A percentile compares a stretch with the other conserved stretches of the same genome.
These are phyloP conservation scores for Imleria badia DNA, from an alignment of 768 basidiomycete species.

Conservation along the genomic window DNA sequence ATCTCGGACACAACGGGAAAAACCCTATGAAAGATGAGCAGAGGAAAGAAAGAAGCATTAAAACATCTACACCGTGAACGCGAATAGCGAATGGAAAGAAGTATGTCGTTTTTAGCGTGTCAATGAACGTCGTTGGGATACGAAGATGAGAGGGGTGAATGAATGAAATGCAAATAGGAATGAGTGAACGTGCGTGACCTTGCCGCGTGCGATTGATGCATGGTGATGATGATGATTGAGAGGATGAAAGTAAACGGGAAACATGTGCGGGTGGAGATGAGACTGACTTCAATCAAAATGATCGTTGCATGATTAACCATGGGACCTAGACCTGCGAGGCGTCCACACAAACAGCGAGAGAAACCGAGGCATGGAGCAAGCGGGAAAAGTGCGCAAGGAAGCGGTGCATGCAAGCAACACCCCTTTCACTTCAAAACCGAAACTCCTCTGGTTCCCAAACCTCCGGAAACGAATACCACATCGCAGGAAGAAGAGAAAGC, in stretches of 20 bases:
- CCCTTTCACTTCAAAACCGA: constrained; percentile 19
- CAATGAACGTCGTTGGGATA: constrained; percentile 5
- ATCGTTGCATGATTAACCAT: constrained; percentile 15
- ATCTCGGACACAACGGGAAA: constrained; percentile 11
- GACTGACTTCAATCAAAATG: too few species aligned
- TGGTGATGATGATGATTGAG: constrained; percentile 11
- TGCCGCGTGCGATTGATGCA: constrained; percentile 17
- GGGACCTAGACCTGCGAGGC: constrained; percentile 17
- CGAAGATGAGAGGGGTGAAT: not conserved
- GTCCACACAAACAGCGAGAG: constrained; percentile 8
- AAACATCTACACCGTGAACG: constrained; percentile 13
- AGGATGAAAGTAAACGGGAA: not conserved
- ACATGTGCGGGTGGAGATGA: constrained; percentile 7
- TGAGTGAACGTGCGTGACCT: constrained; percentile 12
- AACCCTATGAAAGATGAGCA: constrained; percentile 9
- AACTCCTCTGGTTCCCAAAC: constrained; percentile 31
- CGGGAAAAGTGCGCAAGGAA: not conserved
- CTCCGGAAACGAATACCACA: constrained; percentile 37
- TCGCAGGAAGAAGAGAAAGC: constrained; percentile 24
- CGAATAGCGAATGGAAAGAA: not conserved
- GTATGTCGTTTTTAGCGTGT: constrained; percentile 6
- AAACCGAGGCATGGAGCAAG: not conserved
- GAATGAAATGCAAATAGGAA: constrained; percentile 15
- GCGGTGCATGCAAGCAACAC: not conserved
- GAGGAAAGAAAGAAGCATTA: not conserved